Evolutionary conservation across 2,329 filamentous ascomycete species (phyloP).

Genomic region (Paramyrothecium roridum): DNA sequence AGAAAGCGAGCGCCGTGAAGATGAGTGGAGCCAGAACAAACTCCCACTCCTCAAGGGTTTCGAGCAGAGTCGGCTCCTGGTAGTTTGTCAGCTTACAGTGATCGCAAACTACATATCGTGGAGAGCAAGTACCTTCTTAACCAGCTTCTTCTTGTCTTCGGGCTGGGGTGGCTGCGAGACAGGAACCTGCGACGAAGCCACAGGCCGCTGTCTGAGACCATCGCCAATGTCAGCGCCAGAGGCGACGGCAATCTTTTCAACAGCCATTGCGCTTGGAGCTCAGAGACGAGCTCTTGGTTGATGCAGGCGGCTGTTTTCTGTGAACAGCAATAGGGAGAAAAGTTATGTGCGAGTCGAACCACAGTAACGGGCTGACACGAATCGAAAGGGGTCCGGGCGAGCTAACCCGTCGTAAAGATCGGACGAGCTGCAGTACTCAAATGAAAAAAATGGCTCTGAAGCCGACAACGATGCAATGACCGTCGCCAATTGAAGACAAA

Average conservation of each 20-base stretch:
- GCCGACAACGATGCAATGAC: slow-evolving; percentile 13
- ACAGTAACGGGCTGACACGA: slow-evolving; percentile 8
- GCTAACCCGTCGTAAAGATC: slow-evolving; percentile 23
- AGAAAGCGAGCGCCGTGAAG: slow-evolving; percentile 60
- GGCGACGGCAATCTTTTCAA: slow-evolving; percentile 52
- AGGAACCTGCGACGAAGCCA: slow-evolving; percentile 31
- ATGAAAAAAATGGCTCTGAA: slow-evolving; percentile 14
- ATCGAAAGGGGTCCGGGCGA: slow-evolving; percentile 14
- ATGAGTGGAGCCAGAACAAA: slow-evolving; percentile 58
- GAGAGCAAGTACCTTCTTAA: slow-evolving; percentile 46
- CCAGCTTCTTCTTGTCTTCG: slow-evolving; percentile 59
- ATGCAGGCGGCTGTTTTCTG: no score
- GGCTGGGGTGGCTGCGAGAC: slow-evolving; percentile 37
- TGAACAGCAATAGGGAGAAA: slow-evolving; percentile 1
- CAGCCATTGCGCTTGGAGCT: slow-evolving; percentile 41
- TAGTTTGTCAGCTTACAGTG: slow-evolving; percentile 13
- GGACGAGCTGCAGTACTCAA: slow-evolving; percentile 35
- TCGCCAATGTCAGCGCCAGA: slow-evolving; percentile 59
- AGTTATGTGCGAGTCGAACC: slow-evolving; percentile 6
- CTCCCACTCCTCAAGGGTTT: slow-evolving; percentile 63
- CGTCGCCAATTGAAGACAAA: slow-evolving; percentile 17
- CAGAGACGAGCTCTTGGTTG: no score
- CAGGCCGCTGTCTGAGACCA: slow-evolving; percentile 52
- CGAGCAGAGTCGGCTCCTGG: slow-evolving; percentile 54
- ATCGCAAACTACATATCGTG: neutral